Evolutionary conservation across 2,329 filamentous ascomycete species (phyloP).

Genomic region (Drechslera avenae): DNA sequence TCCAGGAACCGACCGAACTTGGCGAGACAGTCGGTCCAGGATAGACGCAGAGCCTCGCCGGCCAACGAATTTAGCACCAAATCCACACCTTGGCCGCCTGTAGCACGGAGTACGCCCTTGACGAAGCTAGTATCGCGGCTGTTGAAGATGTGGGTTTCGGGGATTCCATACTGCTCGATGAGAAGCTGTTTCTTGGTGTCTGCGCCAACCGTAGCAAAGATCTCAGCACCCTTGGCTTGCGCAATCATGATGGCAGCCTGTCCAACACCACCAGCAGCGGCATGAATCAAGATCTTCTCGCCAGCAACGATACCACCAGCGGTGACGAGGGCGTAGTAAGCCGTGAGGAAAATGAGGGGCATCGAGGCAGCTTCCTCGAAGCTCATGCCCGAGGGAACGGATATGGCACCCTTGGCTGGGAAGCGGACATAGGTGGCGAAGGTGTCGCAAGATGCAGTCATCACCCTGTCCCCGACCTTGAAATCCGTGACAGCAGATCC

Average conservation of each 20-base stretch:
- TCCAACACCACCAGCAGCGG: slow-evolving; percentile 31
- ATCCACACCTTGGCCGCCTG: slow-evolving; percentile 39
- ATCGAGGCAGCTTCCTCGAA: slow-evolving; percentile 11
- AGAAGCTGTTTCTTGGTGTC: slow-evolving; percentile 19
- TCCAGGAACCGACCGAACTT: slow-evolving; percentile 39
- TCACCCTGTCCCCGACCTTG: slow-evolving; percentile 3
- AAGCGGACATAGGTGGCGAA: slow-evolving; percentile 11
- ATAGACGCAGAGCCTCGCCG: slow-evolving; percentile 29
- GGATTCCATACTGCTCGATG: slow-evolving; percentile 17
- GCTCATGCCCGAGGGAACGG: slow-evolving; percentile 3
- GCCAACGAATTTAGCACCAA: slow-evolving; percentile 40
- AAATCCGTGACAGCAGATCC: slow-evolving; percentile 5
- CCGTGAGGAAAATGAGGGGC: slow-evolving; percentile 12
- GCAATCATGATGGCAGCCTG: slow-evolving; percentile 30
- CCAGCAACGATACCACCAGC: slow-evolving; percentile 17
- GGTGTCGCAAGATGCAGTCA: slow-evolving; percentile 10
- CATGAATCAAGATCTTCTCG: slow-evolving; percentile 38
- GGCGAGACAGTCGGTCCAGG: slow-evolving; percentile 34
- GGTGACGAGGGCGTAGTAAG: slow-evolving; percentile 7
- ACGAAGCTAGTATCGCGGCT: slow-evolving; percentile 18
- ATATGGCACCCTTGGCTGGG: slow-evolving; percentile 11
- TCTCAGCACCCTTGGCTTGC: slow-evolving; percentile 17
- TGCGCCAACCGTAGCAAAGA: slow-evolving; percentile 28
- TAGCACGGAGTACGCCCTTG: slow-evolving; percentile 14
- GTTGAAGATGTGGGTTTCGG: slow-evolving; percentile 36